Base-by-base conservation (phyloP, 164 flowering plant species). In the Aristolochia fimbriata region DNA sequence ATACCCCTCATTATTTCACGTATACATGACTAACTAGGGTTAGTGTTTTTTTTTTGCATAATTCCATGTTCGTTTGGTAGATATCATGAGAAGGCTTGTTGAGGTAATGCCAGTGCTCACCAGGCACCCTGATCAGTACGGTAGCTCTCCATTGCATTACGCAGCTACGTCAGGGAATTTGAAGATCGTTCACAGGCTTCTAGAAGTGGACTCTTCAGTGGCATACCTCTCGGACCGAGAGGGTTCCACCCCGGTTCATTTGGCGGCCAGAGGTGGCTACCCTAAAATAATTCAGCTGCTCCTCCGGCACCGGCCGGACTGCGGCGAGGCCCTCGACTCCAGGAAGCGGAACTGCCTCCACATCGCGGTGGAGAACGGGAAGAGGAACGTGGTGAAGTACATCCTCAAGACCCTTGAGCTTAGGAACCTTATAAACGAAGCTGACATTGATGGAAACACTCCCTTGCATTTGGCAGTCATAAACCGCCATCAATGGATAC, bases 401-500 rank as follows among this genome's bases (percentile, higher is more conserved):
- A 24, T 60, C n/a, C 48, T 60, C 15, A 19, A n/a, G 19, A 10
- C 17, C 3, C 24, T 20, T 9, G 47, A 16, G 22, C 22, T 60
- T 16, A n/a, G 24, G 47, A 19, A 3, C 15, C 60, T 57, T 19
- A n/a, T 57, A 19, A 57, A 57, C 20, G 60, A 57, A 24, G 10
- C 23, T 2, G 60, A 57, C 22, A 37, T 15, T 1, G 47, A 57
- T 0, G 60, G 60, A 14, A 37, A 57, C 22, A 30, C 60, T 19
- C 60, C 60, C 7, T n/a, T 57, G 23, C 60, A 57, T 57, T 19
- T 57, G 43, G 58, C 58, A 27, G n/a, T 25, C 16, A 55, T 23
- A 3, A 55, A 14, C 37, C 33, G 33, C 10, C 17, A 30, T 12
- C 33, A 21, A 23, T n/a, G 19, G 15, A 4, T 55, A 13, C 37